Evolutionary conservation across 2,329 filamentous ascomycete species (phyloP).

Genomic region (Xylaria sp.): DNA sequence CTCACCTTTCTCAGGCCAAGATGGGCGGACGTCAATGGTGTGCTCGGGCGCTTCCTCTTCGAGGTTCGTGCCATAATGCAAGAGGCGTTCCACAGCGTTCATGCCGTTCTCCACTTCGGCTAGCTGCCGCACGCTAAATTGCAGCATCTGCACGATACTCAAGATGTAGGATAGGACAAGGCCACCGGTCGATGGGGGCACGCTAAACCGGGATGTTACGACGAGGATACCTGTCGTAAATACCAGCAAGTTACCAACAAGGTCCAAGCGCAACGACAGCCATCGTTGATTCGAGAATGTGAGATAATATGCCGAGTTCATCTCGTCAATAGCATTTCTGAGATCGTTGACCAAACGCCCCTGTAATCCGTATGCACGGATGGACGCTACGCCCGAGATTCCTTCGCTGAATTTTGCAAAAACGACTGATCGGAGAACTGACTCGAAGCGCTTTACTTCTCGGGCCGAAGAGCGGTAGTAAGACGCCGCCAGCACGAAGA

Average conservation of each 20-base stretch:
- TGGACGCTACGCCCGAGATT: slow-evolving; percentile 83
- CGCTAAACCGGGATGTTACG: slow-evolving; percentile 87
- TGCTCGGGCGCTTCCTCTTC: slow-evolving; percentile 91
- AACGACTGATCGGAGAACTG: slow-evolving; percentile 85
- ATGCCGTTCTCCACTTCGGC: slow-evolving; percentile 98
- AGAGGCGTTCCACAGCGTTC: slow-evolving; percentile 93
- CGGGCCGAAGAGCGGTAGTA: slow-evolving; percentile 93
- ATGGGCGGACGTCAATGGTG: slow-evolving; percentile 74
- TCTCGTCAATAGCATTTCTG: slow-evolving; percentile 81
- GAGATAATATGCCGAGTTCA: slow-evolving; percentile 94
- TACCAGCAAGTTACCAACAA: slow-evolving; percentile 84
- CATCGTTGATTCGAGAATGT: slow-evolving; percentile 97
- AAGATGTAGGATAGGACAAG: slow-evolving; percentile 94
- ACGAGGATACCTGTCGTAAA: slow-evolving; percentile 91
- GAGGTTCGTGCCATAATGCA: slow-evolving; percentile 87
- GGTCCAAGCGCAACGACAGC: slow-evolving; percentile 86
- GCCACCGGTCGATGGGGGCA: slow-evolving; percentile 85
- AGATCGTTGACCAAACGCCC: slow-evolving; percentile 78
- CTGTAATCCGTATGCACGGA: slow-evolving; percentile 88
- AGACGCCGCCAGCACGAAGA: slow-evolving; percentile 84
- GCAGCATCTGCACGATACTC: slow-evolving; percentile 92
- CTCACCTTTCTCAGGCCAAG: slow-evolving; percentile 89
- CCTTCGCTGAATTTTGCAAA: slow-evolving; percentile 94
- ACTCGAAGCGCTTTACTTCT: slow-evolving; percentile 94
- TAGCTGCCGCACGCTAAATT: slow-evolving; percentile 92